Evolutionary conservation across 2,329 filamentous ascomycete genomes (phyloP), one percentile per base, ranked within the genome.

Genomic region (Karstenula rhodostoma): DNA sequence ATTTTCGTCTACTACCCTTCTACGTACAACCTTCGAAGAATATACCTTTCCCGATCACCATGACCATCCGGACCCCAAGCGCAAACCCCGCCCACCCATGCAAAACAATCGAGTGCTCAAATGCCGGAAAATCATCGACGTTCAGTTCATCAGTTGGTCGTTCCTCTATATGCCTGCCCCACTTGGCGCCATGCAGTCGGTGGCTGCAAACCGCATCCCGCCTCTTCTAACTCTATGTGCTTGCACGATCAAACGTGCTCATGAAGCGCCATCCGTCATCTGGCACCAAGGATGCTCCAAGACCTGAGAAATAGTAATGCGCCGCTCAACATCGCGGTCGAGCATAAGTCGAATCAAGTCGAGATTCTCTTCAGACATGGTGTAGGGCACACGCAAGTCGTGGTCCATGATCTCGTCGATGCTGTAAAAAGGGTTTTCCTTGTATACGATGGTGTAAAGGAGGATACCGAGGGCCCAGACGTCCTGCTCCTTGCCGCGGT

Each of bases 331-430:
- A 75, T 98, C 90, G 42, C 95, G 89, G 76, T 98, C 89, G 29
- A 99, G 87, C 95, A 99, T 98, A 74, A 89, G 85, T 44, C 93
- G 88, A 64, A 99, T 91, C 55, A 99, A 84, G 70, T 97, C 90
- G 67, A 99, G 96, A 77, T 93, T 97, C 67, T 94, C 90, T 66
- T 97, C 93, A 77, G 92, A 93, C 81, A 94, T 88, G 35, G 90
- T 86, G 76, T 92, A 97, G 0, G 95, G 95, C 29, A 99, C 90
- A 50, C 95, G 88, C 60, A 99, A 83, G 70, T 97, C 94, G 73
- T 94, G 94, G 77, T 99, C 95, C 87, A 98, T 96, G 73, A 99
- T 99, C 83, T 99, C 95, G 78, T 99, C 95, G 72, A 98, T 95
- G 79, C 91, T 96, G 85, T 98, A 98, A 79, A 97, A 99, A 0